Percentiles rank a stretch among this genome's conserved stretches.
Conservation (phyloP, 192 early-diverging fungal genomes). For the Geranomyces michiganensis region DNA sequence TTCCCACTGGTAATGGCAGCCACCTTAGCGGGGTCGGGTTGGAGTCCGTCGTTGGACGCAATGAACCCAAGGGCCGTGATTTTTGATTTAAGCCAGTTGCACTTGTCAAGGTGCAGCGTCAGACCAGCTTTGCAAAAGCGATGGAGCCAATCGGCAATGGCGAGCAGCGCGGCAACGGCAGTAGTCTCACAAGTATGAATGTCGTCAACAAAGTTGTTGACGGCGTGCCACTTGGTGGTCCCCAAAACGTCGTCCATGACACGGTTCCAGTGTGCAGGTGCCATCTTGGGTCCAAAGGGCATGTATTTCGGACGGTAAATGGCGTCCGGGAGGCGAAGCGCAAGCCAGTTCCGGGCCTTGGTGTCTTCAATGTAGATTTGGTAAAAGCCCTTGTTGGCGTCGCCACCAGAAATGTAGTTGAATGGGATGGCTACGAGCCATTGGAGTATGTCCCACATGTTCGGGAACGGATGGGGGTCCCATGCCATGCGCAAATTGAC, state of each 20-base stretch:
- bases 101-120: slow-evolving; percentile 42
- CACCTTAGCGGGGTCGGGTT: slow-evolving; percentile 31
- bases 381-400: slow-evolving; percentile 23
- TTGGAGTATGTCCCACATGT: neutral
- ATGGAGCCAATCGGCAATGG: too few species aligned
- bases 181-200: slow-evolving; percentile 18
- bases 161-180: too few species aligned
- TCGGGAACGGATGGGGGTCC: slow-evolving; percentile 8
- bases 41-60: slow-evolving; percentile 36
- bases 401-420: neutral
- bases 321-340: slow-evolving; percentile 14
- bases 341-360: slow-evolving; percentile 6
- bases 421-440: slow-evolving; percentile 8
- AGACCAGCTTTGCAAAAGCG: slow-evolving; percentile 30
- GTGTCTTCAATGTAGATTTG: slow-evolving; percentile 6
- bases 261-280: slow-evolving; percentile 32
- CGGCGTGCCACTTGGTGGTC: slow-evolving; percentile 1
- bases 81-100: slow-evolving; percentile 36
- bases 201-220: slow-evolving; percentile 25
- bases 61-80: slow-evolving; percentile 33
- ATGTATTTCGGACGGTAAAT: neutral
- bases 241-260: slow-evolving; percentile 47
- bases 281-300: slow-evolving; percentile 16
- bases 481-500: neutral
- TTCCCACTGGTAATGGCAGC: slow-evolving; percentile 28